These are phyloP conservation scores for Xylariomycetidae sp. DNA, from an alignment of 2,329 filamentous ascomycete species.

Conservation along the genomic window DNA sequence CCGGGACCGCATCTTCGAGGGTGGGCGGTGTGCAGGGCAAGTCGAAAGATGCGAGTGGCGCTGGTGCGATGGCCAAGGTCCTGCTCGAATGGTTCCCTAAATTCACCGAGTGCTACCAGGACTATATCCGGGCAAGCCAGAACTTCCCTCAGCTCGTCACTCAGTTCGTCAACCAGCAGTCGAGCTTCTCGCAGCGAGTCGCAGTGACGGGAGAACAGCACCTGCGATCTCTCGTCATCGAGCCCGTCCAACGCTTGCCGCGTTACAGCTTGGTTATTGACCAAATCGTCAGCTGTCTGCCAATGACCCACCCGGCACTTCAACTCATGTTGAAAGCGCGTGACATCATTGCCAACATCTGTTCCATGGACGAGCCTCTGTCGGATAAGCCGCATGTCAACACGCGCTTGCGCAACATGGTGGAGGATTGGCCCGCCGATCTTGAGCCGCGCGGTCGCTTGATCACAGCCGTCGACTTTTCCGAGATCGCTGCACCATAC, in stretches of 20 bases:
- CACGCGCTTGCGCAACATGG: conserved; percentile 67
- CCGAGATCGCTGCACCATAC: conserved; percentile 71
- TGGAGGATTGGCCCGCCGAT: conserved; percentile 69
- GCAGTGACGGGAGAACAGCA: conserved; percentile 83
- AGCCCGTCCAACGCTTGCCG: conserved; percentile 89
- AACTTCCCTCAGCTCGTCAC: conserved; percentile 79
- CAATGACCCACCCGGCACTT: conserved; percentile 78
- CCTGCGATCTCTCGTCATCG: conserved; percentile 86
- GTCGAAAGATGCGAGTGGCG: conserved; percentile 68
- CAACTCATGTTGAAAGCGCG: conserved; percentile 79
- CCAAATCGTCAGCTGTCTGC: conserved; percentile 82
- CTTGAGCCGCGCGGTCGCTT: conserved; percentile 71
- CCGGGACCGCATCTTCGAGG: conserved; percentile 41
- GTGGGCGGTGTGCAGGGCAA: conserved; percentile 39
- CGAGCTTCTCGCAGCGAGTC: conserved; percentile 75
- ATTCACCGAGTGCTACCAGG: conserved; percentile 84
- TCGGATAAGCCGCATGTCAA: conserved; percentile 68
- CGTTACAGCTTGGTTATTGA: conserved; percentile 96
- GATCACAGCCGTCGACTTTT: conserved; percentile 73
- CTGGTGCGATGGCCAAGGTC: conserved; percentile 69
- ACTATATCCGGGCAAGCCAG: conserved; percentile 88
- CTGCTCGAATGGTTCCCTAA: conserved; percentile 89
- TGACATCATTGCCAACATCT: conserved; percentile 94
- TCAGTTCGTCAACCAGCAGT: conserved; percentile 70
- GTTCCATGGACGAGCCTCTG: conserved; percentile 73